Conservation (phyloP, 306 rosid species). For the Delonix regia region DNA sequence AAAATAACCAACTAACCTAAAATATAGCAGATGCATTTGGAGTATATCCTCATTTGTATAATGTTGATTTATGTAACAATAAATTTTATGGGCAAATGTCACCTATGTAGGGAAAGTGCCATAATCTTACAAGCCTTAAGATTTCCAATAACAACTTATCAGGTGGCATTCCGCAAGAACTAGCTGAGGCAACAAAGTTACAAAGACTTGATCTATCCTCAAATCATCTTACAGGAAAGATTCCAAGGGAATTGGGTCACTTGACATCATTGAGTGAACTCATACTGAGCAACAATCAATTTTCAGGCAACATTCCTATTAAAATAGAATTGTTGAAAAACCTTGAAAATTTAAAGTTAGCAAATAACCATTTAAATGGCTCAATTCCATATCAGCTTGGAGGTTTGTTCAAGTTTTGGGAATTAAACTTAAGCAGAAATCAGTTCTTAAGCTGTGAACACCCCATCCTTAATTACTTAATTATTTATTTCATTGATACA, state of each 20-base stretch:
- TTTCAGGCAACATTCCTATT: not conserved
- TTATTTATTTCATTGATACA: too few species aligned
- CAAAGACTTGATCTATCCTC: slow-evolving; percentile 15
- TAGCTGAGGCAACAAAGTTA: not conserved
- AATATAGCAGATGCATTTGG: too few species aligned
- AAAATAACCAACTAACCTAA: too few species aligned
- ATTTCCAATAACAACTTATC: not conserved
- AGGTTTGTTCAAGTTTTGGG: not conserved
- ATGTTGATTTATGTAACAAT: too few species aligned
- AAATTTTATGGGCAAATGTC: not conserved
- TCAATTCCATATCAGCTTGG: not conserved
- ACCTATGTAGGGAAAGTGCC: not conserved
- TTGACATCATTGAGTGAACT: not conserved
- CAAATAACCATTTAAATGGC: not conserved
- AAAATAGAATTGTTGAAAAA: not conserved
- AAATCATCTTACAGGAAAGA: not conserved
- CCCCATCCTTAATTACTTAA: too few species aligned
- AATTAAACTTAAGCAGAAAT: not conserved
- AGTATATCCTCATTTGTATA: too few species aligned
- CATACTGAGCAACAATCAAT: not conserved
- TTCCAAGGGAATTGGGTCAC: not conserved
- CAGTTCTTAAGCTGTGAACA: too few species aligned
- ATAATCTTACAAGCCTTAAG: not conserved
- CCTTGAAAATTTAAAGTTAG: not conserved
- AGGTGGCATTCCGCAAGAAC: not conserved